Percentiles rank a stretch among this genome's conserved stretches.
Evolutionary conservation across 345 rosid species (phyloP).

Genomic region (Pugionium cornutum): DNA sequence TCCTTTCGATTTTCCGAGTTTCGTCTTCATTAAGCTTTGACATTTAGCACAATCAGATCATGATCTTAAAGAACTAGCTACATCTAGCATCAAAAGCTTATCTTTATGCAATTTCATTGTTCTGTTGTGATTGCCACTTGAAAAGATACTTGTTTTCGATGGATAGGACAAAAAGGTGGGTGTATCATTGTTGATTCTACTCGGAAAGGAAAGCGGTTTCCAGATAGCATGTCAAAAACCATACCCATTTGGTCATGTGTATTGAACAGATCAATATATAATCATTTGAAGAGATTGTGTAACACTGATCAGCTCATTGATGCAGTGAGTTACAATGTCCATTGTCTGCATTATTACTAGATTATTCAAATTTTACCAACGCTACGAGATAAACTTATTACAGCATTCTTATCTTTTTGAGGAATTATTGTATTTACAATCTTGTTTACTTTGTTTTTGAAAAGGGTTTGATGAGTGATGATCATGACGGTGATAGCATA

Average conservation of each 20-base stretch:
- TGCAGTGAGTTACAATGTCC: slow-evolving; percentile 47
- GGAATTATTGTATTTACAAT: not conserved
- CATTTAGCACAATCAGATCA: not conserved
- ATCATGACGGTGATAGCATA: slow-evolving; percentile 23
- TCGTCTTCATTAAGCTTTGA: not conserved
- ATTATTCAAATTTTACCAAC: not conserved
- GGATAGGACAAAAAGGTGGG: slow-evolving; percentile 87
- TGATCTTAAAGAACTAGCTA: not conserved
- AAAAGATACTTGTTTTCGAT: slow-evolving; percentile 23
- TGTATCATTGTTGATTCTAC: slow-evolving; percentile 87
- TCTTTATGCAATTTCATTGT: slow-evolving; percentile 4
- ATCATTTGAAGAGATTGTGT: slow-evolving; percentile 41
- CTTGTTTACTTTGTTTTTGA: slow-evolving; percentile 16
- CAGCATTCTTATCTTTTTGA: not conserved
- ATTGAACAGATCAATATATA: slow-evolving; percentile 62
- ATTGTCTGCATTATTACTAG: not conserved
- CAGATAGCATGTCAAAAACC: slow-evolving; percentile 96
- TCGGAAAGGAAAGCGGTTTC: slow-evolving; percentile 87
- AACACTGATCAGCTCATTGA: slow-evolving; percentile 31
- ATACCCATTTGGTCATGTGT: slow-evolving; percentile 94
- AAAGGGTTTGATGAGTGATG: slow-evolving; percentile 40
- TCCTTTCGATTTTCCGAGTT: not conserved
- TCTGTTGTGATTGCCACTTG: slow-evolving; percentile 10
- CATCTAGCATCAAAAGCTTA: not conserved
- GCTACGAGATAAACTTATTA: not conserved